Evolutionary conservation across 768 basidiomycete genomes (phyloP).

Genomic region (Mycena rebaudengoi): DNA sequence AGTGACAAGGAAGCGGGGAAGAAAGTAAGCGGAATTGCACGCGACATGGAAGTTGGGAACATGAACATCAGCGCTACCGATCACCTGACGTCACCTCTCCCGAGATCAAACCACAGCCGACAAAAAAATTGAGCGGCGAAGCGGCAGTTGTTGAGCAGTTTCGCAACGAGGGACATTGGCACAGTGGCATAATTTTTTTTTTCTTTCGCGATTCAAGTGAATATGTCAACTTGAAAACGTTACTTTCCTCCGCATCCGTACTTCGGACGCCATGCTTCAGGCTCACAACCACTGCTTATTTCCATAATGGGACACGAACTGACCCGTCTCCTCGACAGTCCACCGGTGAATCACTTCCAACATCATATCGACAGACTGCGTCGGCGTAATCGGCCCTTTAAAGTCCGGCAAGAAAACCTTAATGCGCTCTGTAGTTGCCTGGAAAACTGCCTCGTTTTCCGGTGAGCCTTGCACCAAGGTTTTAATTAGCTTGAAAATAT

Average conservation of each 20-base stretch:
- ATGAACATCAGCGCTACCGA: too few relatives aligned
- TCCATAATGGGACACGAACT: constrained; percentile 19
- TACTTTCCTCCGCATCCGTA: constrained; percentile 11
- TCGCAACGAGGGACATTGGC: constrained; percentile 2
- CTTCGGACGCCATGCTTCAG: constrained; percentile 13
- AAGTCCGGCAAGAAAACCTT: constrained; percentile 16
- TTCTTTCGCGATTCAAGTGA: constrained; percentile 11
- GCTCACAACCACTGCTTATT: constrained; percentile 19
- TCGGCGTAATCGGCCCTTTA: constrained; percentile 12
- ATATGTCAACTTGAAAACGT: constrained; percentile 7
- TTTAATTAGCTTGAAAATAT: constrained; percentile 14
- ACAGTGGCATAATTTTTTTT: constrained; percentile 12
- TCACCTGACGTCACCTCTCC: constrained; percentile 3
- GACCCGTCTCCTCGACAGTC: constrained; percentile 18
- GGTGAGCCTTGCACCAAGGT: constrained; percentile 14
- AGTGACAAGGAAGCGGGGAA: too few relatives aligned
- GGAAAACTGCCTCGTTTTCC: constrained; percentile 15
- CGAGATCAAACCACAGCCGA: constrained; percentile 2
- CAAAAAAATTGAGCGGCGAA: not conserved
- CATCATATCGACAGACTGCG: constrained; percentile 16
- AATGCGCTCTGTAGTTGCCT: constrained; percentile 10
- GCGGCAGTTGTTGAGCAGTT: constrained; percentile 6
- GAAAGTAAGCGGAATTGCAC: too few relatives aligned
- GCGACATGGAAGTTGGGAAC: too few relatives aligned
- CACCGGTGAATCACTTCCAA: constrained; percentile 19